phyloP scores from a whole-genome alignment of 148 eudicot genomes.

The Rhododendron griersonianum region DNA sequence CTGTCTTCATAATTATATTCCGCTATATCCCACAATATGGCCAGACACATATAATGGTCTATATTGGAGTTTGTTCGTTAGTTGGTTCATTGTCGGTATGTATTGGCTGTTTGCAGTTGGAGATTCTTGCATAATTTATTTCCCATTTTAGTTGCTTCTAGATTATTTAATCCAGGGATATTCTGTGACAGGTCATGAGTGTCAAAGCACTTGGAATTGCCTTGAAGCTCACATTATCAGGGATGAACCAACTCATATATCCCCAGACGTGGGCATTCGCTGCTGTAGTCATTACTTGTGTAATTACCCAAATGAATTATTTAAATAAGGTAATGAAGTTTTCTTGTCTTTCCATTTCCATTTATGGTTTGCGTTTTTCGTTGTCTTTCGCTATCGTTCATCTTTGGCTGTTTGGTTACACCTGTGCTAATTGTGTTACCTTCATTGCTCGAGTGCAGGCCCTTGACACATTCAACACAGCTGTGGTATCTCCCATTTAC shows the following conservation, averaged over 20 bases:
- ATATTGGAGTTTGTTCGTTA: constrained; percentile 81
- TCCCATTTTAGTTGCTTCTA: neutral
- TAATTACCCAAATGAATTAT: constrained; percentile 78
- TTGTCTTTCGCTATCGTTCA: neutral
- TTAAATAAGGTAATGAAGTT: constrained; percentile 55
- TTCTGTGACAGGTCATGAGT: constrained; percentile 73
- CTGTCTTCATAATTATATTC: constrained; percentile 57
- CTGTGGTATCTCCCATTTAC: constrained; percentile 59
- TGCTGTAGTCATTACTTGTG: constrained; percentile 51
- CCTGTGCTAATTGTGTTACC: neutral
- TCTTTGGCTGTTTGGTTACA: neutral
- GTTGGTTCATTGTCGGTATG: constrained; percentile 79
- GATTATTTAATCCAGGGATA: constrained; percentile 1
- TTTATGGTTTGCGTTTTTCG: neutral
- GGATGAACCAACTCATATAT: constrained; percentile 66
- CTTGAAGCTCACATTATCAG: constrained; percentile 68
- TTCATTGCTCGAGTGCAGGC: constrained; percentile 36
- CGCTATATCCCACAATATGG: constrained; percentile 65
- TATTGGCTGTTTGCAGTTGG: constrained; percentile 5
- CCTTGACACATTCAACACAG: constrained; percentile 55
- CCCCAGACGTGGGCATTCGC: constrained; percentile 82
- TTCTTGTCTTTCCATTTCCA: neutral
- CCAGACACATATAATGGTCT: constrained; percentile 73
- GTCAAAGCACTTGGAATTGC: constrained; percentile 87
- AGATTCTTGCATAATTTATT: neutral